phyloP scores from a whole-genome alignment of 2,329 filamentous ascomycete genomes.

The Colletotrichum cereale region DNA sequence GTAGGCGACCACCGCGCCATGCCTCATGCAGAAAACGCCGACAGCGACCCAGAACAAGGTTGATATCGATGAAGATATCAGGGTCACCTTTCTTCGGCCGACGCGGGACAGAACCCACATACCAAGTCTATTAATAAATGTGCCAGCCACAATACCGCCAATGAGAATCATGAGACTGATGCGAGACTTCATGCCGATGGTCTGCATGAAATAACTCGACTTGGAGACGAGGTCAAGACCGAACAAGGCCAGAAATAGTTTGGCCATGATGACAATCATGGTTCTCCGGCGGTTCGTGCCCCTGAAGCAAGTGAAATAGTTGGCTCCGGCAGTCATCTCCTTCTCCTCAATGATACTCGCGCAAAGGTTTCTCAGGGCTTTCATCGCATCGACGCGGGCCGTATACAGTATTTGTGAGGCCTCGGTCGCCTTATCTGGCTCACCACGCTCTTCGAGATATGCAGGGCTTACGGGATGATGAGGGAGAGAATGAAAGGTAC shows the following conservation, averaged over 20 bases:
- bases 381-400: conserved; percentile 39
- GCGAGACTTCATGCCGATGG: conserved; percentile 48
- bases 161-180: conserved; percentile 57
- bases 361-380: conserved; percentile 41
- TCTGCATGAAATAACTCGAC: conserved; percentile 54
- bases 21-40: conserved; percentile 59
- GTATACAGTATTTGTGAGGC: conserved; percentile 43
- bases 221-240: conserved; percentile 58
- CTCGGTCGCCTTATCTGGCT: conserved; percentile 39
- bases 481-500: conserved; percentile 43
- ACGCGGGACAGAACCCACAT: conserved; percentile 58
- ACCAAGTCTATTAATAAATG: conserved; percentile 56
- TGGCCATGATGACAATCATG: conserved; percentile 55
- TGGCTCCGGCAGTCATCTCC: conserved; percentile 45
- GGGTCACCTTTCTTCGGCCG: conserved; percentile 53
- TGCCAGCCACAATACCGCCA: conserved; percentile 56
- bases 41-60: conserved; percentile 57
- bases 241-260: conserved; percentile 57
- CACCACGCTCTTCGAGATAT: conserved; percentile 41
- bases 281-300: conserved; percentile 56
- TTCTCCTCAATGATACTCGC: conserved; percentile 58
- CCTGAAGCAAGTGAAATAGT: conserved; percentile 59
- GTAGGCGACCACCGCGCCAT: conserved; percentile 54
- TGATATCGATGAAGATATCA: conserved; percentile 49
- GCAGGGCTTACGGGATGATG: conserved; percentile 47